Evolutionary conservation across 1,284 basidiomycete species (phyloP).

Genomic region (Termitomyces sp.): DNA sequence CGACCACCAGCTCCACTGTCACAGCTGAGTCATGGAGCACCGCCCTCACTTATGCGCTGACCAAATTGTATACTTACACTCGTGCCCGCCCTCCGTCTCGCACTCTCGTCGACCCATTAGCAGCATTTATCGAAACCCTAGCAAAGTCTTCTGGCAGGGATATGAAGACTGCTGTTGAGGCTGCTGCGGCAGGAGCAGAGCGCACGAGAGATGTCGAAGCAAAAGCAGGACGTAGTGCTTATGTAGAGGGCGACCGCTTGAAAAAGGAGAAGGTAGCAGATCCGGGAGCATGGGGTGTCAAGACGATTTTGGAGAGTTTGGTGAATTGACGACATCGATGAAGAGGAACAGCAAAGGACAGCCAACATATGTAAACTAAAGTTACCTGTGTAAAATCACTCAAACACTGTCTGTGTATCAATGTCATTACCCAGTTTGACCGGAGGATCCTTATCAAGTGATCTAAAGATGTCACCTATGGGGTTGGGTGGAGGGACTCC

Average conservation of each 20-base stretch:
- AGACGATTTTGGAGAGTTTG: constrained; percentile 66
- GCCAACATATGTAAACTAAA: not conserved
- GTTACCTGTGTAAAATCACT: not conserved
- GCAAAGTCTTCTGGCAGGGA: constrained; percentile 30
- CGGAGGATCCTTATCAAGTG: not conserved
- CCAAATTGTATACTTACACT: constrained; percentile 81
- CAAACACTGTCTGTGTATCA: not conserved
- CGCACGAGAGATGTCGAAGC: constrained; percentile 73
- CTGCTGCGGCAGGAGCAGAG: constrained; percentile 68
- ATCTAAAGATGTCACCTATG: constrained; percentile 4
- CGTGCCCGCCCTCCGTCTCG: constrained; percentile 85
- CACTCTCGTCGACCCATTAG: constrained; percentile 87
- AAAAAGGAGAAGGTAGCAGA: constrained; percentile 73
- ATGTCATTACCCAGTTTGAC: not conserved
- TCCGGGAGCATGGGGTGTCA: constrained; percentile 88
- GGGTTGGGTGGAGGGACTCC: constrained; percentile 3
- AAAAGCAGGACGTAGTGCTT: constrained; percentile 86
- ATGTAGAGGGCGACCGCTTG: constrained; percentile 73
- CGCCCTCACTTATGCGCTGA: constrained; percentile 60
- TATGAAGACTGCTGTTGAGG: constrained; percentile 53
- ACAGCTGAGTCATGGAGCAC: constrained; percentile 59
- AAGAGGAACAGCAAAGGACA: not conserved
- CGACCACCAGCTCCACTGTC: constrained; percentile 29
- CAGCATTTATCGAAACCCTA: constrained; percentile 69
- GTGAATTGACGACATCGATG: constrained; percentile 2